phyloP scores from a whole-genome alignment of 1,139 yeast species.

The Scheffersomyces parashehatae region DNA sequence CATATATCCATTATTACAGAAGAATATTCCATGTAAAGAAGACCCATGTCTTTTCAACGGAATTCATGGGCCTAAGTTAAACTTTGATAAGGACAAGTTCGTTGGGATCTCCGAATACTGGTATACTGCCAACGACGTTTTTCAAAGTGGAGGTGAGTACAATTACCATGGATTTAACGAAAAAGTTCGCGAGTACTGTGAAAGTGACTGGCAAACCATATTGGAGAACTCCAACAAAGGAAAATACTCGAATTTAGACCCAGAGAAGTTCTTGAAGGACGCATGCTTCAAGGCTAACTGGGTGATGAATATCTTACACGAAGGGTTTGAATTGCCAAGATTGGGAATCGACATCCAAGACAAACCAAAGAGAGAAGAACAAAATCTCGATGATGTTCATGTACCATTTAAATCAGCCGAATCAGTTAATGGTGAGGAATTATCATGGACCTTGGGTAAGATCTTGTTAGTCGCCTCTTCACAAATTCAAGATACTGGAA shows the following conservation, averaged over 20 bases:
- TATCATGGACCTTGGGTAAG: slow-evolving; percentile 70
- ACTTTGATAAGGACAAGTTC: slow-evolving; percentile 69
- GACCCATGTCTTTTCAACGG: slow-evolving; percentile 81
- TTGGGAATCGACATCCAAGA: slow-evolving; percentile 48
- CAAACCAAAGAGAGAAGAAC: slow-evolving; percentile 14
- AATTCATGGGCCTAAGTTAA: slow-evolving; percentile 73
- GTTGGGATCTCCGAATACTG: slow-evolving; percentile 82
- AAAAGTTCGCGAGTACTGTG: slow-evolving; percentile 64
- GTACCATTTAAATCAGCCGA: slow-evolving; percentile 64
- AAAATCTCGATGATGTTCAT: slow-evolving; percentile 34
- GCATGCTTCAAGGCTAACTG: slow-evolving; percentile 84
- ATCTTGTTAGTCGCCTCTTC: slow-evolving; percentile 61
- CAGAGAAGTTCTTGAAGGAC: slow-evolving; percentile 50
- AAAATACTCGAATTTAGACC: slow-evolving; percentile 48
- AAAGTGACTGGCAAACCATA: slow-evolving; percentile 59
- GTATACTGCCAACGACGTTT: slow-evolving; percentile 83
- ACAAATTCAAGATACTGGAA: slow-evolving; percentile 33
- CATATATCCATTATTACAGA: slow-evolving; percentile 69
- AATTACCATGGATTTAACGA: slow-evolving; percentile 61
- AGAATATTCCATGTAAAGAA: slow-evolving; percentile 71
- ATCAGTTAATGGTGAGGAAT: slow-evolving; percentile 57
- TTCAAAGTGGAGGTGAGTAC: slow-evolving; percentile 75
- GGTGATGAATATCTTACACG: slow-evolving; percentile 76
- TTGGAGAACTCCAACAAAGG: slow-evolving; percentile 52
- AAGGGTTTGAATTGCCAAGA: slow-evolving; percentile 75